A percentile compares a stretch with the other conserved stretches of the same genome.
phyloP scores from a whole-genome alignment of 352 stramenopile genomes.

The Phytophthora chlamydospora region DNA sequence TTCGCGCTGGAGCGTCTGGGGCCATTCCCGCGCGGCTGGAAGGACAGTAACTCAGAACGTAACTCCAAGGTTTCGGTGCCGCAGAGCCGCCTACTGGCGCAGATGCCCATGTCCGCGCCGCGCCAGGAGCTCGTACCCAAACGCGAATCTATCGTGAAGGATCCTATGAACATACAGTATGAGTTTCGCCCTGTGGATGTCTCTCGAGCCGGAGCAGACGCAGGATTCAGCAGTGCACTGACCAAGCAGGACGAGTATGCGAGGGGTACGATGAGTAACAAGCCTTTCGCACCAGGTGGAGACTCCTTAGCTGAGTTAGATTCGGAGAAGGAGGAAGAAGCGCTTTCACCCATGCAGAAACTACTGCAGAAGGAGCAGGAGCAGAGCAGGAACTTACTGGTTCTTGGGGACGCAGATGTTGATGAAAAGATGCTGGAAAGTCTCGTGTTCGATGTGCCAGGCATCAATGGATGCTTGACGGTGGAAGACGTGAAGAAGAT shows the following conservation, averaged over 20 bases:
- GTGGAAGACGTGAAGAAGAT: conserved; percentile 51
- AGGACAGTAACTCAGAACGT: conserved; percentile 11
- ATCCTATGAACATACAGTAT: conserved; percentile 64
- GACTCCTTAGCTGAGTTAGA: conserved; percentile 55
- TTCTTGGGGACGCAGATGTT: conserved; percentile 26
- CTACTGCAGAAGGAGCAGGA: conserved; percentile 38
- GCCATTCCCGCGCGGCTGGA: conserved; percentile 35
- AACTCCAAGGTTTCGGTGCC: conserved; percentile 24
- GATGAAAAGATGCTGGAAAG: conserved; percentile 46
- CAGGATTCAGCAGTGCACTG: conserved; percentile 69
- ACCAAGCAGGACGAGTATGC: conserved; percentile 85
- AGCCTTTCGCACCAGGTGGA: conserved; percentile 70
- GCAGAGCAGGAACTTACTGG: conserved; percentile 43
- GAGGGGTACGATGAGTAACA: conserved; percentile 80
- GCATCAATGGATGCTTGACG: conserved; percentile 59
- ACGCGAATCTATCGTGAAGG: conserved; percentile 50
- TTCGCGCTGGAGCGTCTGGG: conserved; percentile 53
- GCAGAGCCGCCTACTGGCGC: conserved; percentile 67
- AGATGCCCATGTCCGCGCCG: conserved; percentile 69
- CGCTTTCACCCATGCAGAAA: conserved; percentile 15
- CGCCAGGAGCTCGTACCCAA: conserved; percentile 61
- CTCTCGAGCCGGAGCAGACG: conserved; percentile 36
- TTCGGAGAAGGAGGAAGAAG: background rate
- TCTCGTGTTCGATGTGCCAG: conserved; percentile 60
- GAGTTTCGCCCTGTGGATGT: conserved; percentile 57